phyloP scores from a whole-genome alignment of 2,329 filamentous ascomycete species.

The Dryadomyces quercivorus region DNA sequence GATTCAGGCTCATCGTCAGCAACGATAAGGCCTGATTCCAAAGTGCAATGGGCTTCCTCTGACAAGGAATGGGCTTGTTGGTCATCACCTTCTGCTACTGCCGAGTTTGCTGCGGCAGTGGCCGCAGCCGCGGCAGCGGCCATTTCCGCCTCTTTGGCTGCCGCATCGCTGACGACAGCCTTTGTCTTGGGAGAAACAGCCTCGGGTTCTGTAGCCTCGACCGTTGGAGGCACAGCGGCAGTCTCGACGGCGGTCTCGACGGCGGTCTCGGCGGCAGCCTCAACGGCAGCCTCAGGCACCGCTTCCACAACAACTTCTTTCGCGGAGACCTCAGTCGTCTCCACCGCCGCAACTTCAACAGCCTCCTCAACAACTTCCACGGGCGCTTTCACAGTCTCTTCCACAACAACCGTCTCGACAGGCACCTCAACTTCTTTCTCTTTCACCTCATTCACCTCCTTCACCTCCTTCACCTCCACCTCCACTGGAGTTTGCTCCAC shows the following conservation, averaged over 20 bases:
- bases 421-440: too few relatives aligned
- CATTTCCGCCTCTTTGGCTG: not conserved
- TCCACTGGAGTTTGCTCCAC: not conserved
- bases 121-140: not conserved
- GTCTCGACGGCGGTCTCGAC: too few relatives aligned
- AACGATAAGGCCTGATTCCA: conserved; percentile 1
- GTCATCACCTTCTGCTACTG: not conserved
- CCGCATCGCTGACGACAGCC: not conserved
- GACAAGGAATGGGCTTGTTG: not conserved
- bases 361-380: too few relatives aligned
- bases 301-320: not conserved
- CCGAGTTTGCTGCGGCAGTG: not conserved
- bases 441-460: too few relatives aligned
- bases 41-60: not conserved
- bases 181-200: too few relatives aligned
- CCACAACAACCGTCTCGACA: too few relatives aligned
- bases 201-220: not conserved
- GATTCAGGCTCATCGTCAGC: not conserved
- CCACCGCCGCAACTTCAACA: not conserved
- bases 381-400: not conserved
- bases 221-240: not conserved
- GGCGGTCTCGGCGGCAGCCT: too few relatives aligned
- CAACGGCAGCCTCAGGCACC: not conserved
- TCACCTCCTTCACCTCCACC: not conserved
- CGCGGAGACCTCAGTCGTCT: not conserved